These are phyloP conservation scores for Aspergillus sergii DNA, from an alignment of 2,329 filamentous ascomycete genomes.

Conservation along the genomic window DNA sequence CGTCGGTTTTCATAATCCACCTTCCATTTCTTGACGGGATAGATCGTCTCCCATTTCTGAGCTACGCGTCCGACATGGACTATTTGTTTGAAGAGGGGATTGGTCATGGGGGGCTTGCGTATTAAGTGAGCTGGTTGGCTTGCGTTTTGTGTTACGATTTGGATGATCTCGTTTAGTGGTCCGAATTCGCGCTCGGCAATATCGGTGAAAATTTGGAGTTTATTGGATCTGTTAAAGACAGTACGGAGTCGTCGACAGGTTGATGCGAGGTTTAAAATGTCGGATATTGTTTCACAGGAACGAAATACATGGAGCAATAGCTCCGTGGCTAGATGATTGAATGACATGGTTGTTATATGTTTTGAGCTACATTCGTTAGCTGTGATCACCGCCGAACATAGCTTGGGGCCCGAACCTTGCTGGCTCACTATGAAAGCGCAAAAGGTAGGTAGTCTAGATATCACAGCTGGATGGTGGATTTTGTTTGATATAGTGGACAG, in stretches of 20 bases:
- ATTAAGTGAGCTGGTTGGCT: conserved; percentile 60
- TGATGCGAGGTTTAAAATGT: conserved; percentile 57
- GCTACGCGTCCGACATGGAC: conserved; percentile 58
- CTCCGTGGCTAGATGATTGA: conserved; percentile 61
- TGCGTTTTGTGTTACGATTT: conserved; percentile 62
- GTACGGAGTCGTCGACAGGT: conserved; percentile 58
- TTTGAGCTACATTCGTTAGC: not conserved
- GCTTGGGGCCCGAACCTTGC: not conserved
- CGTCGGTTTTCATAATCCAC: conserved; percentile 58
- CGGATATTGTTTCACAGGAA: conserved; percentile 54
- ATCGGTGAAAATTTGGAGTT: conserved; percentile 56
- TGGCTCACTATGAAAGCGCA: too few species aligned
- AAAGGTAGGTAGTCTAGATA: not conserved
- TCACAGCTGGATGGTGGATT: not conserved
- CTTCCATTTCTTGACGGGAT: conserved; percentile 66
- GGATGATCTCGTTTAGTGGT: conserved; percentile 60
- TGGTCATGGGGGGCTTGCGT: conserved; percentile 56
- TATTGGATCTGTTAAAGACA: conserved; percentile 57
- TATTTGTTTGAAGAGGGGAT: conserved; percentile 59
- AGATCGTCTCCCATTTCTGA: conserved; percentile 62
- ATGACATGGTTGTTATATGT: conserved; percentile 47
- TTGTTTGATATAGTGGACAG: conserved; percentile 9
- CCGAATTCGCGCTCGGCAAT: conserved; percentile 60
- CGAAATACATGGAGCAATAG: conserved; percentile 60
- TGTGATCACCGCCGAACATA: not conserved